Percentiles rank a stretch among this genome's conserved stretches.
phyloP scores from a whole-genome alignment of 441 rosid genomes.

The Biscutella laevigata region DNA sequence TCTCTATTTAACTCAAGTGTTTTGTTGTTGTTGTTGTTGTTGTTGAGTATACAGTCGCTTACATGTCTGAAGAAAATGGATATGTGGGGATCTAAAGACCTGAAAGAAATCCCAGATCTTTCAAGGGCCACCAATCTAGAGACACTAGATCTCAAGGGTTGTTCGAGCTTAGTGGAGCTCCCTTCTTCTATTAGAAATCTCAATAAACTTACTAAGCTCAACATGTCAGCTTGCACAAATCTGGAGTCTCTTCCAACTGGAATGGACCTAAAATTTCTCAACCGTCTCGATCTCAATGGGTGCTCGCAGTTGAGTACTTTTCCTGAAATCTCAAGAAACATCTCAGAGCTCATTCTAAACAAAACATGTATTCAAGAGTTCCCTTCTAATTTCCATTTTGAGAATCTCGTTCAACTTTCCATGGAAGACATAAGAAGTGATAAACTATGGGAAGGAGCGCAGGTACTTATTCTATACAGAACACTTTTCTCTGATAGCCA shows the following conservation, averaged over 20 bases:
- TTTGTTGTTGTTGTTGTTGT: no score
- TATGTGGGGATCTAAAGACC: neutral
- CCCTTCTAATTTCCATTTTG: neutral
- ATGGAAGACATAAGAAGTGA: neutral
- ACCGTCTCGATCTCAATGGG: neutral
- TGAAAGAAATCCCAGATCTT: neutral
- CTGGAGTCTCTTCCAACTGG: neutral
- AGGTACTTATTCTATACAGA: neutral
- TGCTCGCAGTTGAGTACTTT: neutral
- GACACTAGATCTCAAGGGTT: neutral
- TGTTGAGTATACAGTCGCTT: neutral
- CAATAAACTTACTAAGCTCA: neutral
- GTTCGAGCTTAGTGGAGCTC: neutral
- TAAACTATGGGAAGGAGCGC: neutral
- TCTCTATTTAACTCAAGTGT: no score
- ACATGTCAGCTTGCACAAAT: neutral
- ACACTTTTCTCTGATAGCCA: no score
- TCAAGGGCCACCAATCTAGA: neutral
- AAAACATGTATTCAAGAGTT: neutral
- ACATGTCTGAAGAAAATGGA: neutral
- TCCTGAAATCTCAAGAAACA: constrained; percentile 10
- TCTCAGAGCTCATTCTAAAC: neutral
- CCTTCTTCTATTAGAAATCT: neutral
- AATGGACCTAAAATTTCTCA: neutral
- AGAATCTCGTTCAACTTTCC: neutral